A percentile compares a stretch with the other conserved stretches of the same genome.
These are phyloP conservation scores for Solanum sparsipilum DNA, from an alignment of 257 asterid genomes.

Conservation along the genomic window DNA sequence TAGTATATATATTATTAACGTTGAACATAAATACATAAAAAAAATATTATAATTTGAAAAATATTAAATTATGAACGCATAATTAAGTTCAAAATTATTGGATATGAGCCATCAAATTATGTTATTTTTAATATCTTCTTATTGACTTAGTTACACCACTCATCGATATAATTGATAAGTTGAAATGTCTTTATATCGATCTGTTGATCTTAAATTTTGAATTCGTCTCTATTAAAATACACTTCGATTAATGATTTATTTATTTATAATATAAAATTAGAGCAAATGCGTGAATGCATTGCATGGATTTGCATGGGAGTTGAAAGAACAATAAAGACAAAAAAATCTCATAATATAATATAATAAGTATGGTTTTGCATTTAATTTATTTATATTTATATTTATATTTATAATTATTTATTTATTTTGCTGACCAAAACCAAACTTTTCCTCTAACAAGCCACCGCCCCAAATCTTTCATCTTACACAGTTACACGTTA, in stretches of 20 bases:
- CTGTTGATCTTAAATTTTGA: not conserved
- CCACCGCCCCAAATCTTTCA: not conserved
- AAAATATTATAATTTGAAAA: not conserved
- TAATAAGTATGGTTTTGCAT: not conserved
- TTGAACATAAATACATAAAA: not conserved
- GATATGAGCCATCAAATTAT: not conserved
- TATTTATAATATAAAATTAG: not conserved
- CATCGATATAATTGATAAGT: not conserved
- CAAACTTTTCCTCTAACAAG: not conserved
- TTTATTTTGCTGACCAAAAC: not conserved
- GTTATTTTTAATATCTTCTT: not conserved
- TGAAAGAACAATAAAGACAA: not conserved
- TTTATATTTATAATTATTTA: not conserved
- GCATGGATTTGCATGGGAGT: not conserved
- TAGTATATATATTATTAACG: not conserved
- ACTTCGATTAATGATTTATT: fast-evolving
- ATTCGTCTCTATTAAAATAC: fast-evolving
- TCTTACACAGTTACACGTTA: not conserved
- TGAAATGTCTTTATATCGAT: not conserved
- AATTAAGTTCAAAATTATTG: not conserved
- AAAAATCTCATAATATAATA: not conserved
- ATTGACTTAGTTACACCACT: not conserved
- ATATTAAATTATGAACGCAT: not conserved
- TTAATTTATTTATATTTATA: too few species aligned
- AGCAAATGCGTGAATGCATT: not conserved